Evolutionary conservation across 345 rosid genomes (phyloP).

Genomic region (Hibiscus tridactylites): DNA sequence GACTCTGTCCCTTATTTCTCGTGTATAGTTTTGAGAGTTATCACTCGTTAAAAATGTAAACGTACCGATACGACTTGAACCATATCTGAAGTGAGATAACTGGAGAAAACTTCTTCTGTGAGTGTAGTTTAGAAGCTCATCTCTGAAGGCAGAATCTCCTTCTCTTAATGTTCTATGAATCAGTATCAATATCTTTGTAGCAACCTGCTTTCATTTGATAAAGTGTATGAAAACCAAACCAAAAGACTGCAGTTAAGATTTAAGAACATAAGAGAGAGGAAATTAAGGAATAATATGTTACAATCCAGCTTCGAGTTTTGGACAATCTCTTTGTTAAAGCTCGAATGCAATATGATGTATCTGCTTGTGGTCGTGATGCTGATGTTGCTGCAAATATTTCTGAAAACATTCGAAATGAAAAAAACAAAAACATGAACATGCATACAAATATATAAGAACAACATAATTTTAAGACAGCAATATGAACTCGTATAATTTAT

Average conservation of each 20-base stretch:
- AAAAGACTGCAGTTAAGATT: too few species aligned
- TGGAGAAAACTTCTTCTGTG: constrained; percentile 76
- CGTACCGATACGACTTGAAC: constrained; percentile 76
- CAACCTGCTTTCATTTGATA: constrained; percentile 44
- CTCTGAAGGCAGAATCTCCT: constrained; percentile 88
- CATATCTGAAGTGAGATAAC: constrained; percentile 87
- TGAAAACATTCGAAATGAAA: constrained; percentile 3
- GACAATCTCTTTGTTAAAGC: constrained; percentile 78
- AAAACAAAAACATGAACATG: too few species aligned
- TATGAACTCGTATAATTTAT: not conserved
- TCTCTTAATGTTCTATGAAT: constrained; percentile 92
- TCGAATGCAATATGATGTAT: constrained; percentile 87
- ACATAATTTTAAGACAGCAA: too few species aligned
- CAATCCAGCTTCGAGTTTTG: constrained; percentile 82
- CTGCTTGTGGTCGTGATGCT: constrained; percentile 77
- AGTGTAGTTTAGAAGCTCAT: constrained; percentile 66
- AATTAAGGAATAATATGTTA: constrained; percentile 17
- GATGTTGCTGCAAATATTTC: constrained; percentile 89
- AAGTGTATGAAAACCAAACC: not conserved
- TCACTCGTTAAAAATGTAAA: not conserved
- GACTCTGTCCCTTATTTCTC: too few species aligned
- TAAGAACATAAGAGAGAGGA: too few species aligned
- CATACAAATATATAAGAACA: too few species aligned
- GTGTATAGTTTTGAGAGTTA: too few species aligned
- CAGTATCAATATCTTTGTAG: constrained; percentile 77